Conservation (phyloP, 441 rosid species). For the Erodium texanum region DNA sequence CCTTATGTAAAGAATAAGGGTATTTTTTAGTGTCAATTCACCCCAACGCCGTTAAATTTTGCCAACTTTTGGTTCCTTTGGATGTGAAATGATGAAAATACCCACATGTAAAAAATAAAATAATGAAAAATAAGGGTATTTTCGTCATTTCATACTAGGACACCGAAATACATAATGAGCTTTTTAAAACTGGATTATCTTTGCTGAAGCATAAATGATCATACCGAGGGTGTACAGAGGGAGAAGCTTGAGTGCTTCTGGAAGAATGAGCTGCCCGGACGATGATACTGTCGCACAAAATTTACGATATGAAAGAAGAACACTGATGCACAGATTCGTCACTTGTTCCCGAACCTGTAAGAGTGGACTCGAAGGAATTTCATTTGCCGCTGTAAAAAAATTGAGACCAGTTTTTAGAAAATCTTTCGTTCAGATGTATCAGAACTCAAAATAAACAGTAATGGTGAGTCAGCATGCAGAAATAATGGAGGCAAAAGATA, state of each 20-base stretch:
- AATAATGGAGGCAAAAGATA: slow-evolving; percentile 14
- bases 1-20: too few species aligned
- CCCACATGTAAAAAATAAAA: too few species aligned
- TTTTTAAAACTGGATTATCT: background rate
- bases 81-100: too few species aligned
- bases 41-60: too few species aligned
- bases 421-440: background rate
- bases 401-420: background rate
- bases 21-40: too few species aligned
- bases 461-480: background rate
- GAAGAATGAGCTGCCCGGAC: slow-evolving; percentile 95
- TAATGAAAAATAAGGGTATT: too few species aligned
- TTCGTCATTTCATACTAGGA: too few species aligned
- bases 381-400: slow-evolving; percentile 58
- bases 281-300: slow-evolving; percentile 96
- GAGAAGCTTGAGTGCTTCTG: slow-evolving; percentile 96
- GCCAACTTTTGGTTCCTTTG: too few species aligned
- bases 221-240: slow-evolving; percentile 88
- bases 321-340: slow-evolving; percentile 62
- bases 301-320: slow-evolving; percentile 82
- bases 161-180: too few species aligned
- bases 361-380: slow-evolving; percentile 65
- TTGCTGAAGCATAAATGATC: slow-evolving; percentile 11
- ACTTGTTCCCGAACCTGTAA: slow-evolving; percentile 64
- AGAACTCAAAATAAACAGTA: slow-evolving; percentile 8